phyloP scores from a whole-genome alignment of 495 filamentous ascomycete genomes.

The Daldinia concentrica region DNA sequence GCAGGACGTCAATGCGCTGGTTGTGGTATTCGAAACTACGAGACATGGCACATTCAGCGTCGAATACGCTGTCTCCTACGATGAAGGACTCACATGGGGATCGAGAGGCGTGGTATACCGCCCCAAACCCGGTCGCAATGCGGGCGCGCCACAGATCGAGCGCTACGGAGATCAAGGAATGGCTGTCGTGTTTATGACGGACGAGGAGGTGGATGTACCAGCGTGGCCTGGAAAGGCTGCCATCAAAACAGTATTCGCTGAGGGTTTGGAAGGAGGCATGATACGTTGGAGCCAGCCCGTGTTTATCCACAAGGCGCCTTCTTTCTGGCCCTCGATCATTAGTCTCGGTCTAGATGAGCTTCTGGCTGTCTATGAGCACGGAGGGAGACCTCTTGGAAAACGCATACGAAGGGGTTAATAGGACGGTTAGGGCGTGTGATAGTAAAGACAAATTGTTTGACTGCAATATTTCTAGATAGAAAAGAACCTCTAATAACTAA shows the following conservation, averaged over 20 bases:
- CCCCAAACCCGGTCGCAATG: conserved; percentile 52
- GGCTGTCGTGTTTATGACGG: conserved; percentile 68
- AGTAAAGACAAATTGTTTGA: background rate
- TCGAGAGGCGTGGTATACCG: conserved; percentile 63
- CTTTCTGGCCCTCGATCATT: conserved; percentile 42
- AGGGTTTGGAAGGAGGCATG: conserved; percentile 23
- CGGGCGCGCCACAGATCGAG: conserved; percentile 68
- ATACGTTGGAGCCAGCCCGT: conserved; percentile 36
- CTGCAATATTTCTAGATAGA: no score
- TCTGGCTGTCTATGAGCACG: conserved; percentile 43
- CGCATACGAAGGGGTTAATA: conserved; percentile 16
- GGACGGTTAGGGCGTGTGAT: background rate
- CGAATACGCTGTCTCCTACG: conserved; percentile 65
- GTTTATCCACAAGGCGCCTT: conserved; percentile 35
- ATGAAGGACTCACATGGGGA: conserved; percentile 65
- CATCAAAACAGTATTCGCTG: conserved; percentile 45
- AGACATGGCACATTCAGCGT: conserved; percentile 61
- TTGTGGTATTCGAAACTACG: conserved; percentile 69
- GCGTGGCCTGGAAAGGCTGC: conserved; percentile 46
- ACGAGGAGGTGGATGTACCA: conserved; percentile 57
- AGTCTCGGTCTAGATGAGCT: conserved; percentile 37
- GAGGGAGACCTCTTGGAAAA: conserved; percentile 40
- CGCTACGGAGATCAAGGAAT: conserved; percentile 60
- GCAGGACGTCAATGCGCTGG: conserved; percentile 47
- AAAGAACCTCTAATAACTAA: no score